Percentiles rank a stretch among this genome's conserved stretches.
phyloP scores from a whole-genome alignment of 208 protist species.

The Leishmania mexicana region DNA sequence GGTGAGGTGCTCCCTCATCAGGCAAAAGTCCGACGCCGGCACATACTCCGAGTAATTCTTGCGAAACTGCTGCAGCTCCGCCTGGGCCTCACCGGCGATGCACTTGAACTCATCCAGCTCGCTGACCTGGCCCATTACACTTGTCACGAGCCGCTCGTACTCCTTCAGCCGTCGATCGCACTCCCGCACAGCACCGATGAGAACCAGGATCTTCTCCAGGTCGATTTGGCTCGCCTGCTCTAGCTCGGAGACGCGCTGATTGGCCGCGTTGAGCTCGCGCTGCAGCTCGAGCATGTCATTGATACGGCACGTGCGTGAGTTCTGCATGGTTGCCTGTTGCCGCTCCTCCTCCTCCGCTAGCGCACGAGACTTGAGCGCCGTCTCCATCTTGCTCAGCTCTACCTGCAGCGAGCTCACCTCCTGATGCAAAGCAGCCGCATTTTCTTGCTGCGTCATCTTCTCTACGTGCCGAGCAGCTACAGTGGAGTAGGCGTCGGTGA shows the following conservation, averaged over 20 bases:
- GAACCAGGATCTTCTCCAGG: constrained; percentile 75
- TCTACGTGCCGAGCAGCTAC: constrained; percentile 22
- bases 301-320: constrained; percentile 6
- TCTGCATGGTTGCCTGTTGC: background rate
- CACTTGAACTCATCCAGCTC: constrained; percentile 82
- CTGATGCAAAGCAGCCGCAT: constrained; percentile 32
- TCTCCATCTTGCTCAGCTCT: constrained; percentile 44
- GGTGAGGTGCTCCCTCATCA: constrained; percentile 75
- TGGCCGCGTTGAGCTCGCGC: constrained; percentile 42
- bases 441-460: constrained; percentile 27
- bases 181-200: constrained; percentile 77
- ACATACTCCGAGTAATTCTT: constrained; percentile 72
- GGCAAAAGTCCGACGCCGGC: constrained; percentile 58
- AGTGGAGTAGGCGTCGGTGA: constrained; percentile 48
- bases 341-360: constrained; percentile 22
- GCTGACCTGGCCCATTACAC: constrained; percentile 53
- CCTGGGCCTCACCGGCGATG: constrained; percentile 76
- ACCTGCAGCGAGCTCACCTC: constrained; percentile 38
- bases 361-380: constrained; percentile 32
- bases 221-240: constrained; percentile 63
- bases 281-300: constrained; percentile 32
- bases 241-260: constrained; percentile 42
- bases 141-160: constrained; percentile 49
- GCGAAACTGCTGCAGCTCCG: constrained; percentile 71
- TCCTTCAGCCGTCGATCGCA: constrained; percentile 75